phyloP scores from a whole-genome alignment of 1,139 yeast genomes.

The Geotrichum histeridarum region DNA sequence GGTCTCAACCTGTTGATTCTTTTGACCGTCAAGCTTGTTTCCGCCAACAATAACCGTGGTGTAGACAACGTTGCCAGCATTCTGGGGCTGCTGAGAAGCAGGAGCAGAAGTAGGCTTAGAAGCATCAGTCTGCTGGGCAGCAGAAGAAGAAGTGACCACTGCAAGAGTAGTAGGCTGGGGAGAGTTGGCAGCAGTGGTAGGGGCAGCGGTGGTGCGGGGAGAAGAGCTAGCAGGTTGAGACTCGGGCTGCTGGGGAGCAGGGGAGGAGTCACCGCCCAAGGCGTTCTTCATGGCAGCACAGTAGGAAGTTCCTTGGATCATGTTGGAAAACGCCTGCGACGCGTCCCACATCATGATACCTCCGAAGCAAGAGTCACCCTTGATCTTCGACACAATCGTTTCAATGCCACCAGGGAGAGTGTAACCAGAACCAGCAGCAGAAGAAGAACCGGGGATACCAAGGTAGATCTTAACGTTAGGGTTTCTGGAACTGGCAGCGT shows the following conservation, averaged over 20 bases:
- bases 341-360: constrained; percentile 94
- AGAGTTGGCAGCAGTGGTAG: constrained; percentile 7
- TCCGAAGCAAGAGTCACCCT: constrained; percentile 51
- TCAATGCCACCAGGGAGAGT: constrained; percentile 24
- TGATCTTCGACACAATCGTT: constrained; percentile 23
- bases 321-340: constrained; percentile 63
- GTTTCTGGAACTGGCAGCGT: constrained; percentile 59
- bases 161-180: background rate
- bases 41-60: background rate
- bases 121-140: constrained; percentile 4
- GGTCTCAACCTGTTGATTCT: background rate
- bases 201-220: background rate
- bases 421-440: constrained; percentile 70
- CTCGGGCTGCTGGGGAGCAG: constrained; percentile 7
- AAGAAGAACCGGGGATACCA: constrained; percentile 65
- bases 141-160: constrained; percentile 6
- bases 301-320: constrained; percentile 43
- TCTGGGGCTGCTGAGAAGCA: background rate
- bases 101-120: background rate
- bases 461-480: constrained; percentile 53
- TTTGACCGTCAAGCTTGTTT: background rate
- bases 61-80: constrained; percentile 20
- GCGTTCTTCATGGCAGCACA: constrained; percentile 44
- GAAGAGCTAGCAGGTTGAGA: constrained; percentile 7
- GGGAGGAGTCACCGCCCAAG: constrained; percentile 25